Evolutionary conservation across 495 filamentous ascomycete species (phyloP).

Genomic region (Elaphomyces granulatus): DNA sequence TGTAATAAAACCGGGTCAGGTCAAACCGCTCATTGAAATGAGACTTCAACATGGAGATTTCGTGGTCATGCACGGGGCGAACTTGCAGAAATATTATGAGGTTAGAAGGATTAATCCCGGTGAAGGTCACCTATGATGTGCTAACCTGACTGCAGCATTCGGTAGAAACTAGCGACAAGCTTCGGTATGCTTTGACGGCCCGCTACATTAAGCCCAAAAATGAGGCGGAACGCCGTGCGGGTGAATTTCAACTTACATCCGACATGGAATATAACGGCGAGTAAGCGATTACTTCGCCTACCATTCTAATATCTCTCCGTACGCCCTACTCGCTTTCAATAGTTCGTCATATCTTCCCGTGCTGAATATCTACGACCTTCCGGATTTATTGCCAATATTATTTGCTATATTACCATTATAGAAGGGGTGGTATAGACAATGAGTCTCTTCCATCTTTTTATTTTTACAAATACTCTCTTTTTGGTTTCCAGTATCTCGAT

Average conservation of each 20-base stretch:
- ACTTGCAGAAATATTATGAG: constrained; percentile 59
- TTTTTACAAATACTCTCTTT: no score
- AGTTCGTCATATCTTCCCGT: no score
- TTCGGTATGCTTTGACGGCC: constrained; percentile 50
- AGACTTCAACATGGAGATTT: constrained; percentile 63
- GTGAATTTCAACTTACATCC: constrained; percentile 12
- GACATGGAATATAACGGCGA: constrained; percentile 24
- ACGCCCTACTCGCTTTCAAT: no score
- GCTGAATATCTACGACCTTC: no score
- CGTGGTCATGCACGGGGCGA: constrained; percentile 64
- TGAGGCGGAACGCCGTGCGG: constrained; percentile 7
- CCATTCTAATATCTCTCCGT: no score
- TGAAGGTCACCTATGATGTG: background rate
- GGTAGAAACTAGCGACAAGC: constrained; percentile 38
- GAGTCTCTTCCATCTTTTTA: no score
- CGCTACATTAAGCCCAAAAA: constrained; percentile 21
- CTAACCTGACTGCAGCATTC: constrained; percentile 30
- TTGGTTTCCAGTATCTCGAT: no score
- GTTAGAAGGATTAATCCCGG: background rate
- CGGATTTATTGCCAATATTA: no score
- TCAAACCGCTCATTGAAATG: constrained; percentile 16
- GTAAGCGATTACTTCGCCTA: constrained; percentile 9
- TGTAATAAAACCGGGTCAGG: constrained; percentile 8
- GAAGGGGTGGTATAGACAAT: no score
- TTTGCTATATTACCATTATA: no score